Evolutionary conservation across 2,329 filamentous ascomycete genomes (phyloP).

Genomic region (Endothia cerciana): DNA sequence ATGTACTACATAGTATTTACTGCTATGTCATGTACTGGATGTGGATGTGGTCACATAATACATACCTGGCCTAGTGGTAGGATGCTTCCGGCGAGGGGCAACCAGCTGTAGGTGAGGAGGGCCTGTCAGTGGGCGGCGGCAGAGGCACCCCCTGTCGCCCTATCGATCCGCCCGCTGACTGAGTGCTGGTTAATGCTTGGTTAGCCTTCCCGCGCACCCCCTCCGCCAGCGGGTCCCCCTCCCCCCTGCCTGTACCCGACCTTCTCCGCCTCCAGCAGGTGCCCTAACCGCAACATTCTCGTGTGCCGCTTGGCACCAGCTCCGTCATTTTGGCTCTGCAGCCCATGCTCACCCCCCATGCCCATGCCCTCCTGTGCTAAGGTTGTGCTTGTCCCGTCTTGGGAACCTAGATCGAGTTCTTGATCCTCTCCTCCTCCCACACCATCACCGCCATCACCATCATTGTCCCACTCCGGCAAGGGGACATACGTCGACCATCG

Average conservation of each 20-base stretch:
- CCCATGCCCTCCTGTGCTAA: slow-evolving; percentile 1
- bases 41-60: too few species aligned
- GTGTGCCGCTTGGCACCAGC: slow-evolving; percentile 11
- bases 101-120: neutral
- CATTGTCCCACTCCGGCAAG: neutral
- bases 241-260: too few species aligned
- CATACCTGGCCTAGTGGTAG: too few species aligned
- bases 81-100: neutral
- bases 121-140: neutral
- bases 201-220: too few species aligned
- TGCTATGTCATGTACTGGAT: too few species aligned
- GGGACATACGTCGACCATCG: neutral
- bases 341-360: neutral
- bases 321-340: neutral
- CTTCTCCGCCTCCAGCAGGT: neutral
- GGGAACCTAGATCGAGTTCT: neutral
- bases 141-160: neutral
- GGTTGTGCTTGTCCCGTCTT: slow-evolving; percentile 1
- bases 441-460: neutral
- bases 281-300: slow-evolving; percentile 16
- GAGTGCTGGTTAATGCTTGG: too few species aligned
- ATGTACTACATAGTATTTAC: neutral
- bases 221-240: too few species aligned
- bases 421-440: neutral
- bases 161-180: too few species aligned